Conservation (phyloP, 208 protist species). For the Wallacemonas collosoma region DNA sequence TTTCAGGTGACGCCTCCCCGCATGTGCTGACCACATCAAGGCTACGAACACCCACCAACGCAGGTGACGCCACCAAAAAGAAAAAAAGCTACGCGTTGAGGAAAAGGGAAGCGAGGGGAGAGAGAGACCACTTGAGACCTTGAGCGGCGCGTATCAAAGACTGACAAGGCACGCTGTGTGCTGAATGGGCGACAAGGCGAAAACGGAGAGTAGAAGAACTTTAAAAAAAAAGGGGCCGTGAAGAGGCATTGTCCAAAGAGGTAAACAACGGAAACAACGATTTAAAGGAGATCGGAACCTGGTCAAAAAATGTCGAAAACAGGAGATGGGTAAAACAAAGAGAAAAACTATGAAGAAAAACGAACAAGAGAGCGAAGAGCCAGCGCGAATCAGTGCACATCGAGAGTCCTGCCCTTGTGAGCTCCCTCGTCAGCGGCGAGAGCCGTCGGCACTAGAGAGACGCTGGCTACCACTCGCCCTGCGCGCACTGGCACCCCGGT, state of each 20-base stretch:
- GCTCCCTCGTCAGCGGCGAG: neutral
- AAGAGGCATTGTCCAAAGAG: too few species aligned
- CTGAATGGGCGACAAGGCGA: neutral
- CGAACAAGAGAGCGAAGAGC: neutral
- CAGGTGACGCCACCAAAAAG: neutral
- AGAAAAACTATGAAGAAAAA: constrained; percentile 7
- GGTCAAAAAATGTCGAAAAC: neutral
- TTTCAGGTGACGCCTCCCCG: too few species aligned
- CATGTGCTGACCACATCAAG: too few species aligned
- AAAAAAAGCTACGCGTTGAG: constrained; percentile 1
- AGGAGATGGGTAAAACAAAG: constrained; percentile 8
- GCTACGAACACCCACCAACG: too few species aligned
- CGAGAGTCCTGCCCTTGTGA: neutral
- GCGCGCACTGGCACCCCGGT: constrained; percentile 42
- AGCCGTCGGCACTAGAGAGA: neutral
- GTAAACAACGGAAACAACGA: too few species aligned
- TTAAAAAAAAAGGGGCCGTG: constrained; percentile 6
- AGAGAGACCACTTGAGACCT: neutral
- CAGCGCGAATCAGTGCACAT: constrained; percentile 1
- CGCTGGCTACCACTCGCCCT: constrained; percentile 23
- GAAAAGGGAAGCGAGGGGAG: constrained; percentile 7
- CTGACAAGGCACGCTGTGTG: too few species aligned
- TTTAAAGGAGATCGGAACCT: too few species aligned
- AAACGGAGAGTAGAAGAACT: neutral
- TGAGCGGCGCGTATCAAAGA: too few species aligned